phyloP scores from a whole-genome alignment of 2,329 filamentous ascomycete species.

The Fusarium burgessii region DNA sequence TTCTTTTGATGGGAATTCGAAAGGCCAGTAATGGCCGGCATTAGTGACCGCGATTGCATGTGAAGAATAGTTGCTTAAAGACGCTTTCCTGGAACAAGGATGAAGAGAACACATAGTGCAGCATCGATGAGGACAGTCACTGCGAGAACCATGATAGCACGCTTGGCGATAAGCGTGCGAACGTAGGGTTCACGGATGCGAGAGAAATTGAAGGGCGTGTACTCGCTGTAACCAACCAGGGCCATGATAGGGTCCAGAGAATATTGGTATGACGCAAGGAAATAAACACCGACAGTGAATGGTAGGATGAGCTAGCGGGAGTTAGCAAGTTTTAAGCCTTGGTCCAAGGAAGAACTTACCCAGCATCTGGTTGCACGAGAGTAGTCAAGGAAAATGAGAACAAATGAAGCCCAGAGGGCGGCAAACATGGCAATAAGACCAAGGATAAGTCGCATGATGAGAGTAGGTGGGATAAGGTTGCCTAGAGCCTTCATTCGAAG shows the following conservation, averaged over 20 bases:
- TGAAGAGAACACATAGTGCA: conserved; percentile 89
- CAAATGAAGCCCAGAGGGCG: conserved; percentile 93
- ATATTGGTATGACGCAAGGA: conserved; percentile 92
- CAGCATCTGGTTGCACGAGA: conserved; percentile 81
- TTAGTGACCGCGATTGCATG: conserved; percentile 34
- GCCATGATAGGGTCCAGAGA: conserved; percentile 93
- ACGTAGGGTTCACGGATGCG: conserved; percentile 92
- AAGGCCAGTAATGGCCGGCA: conserved; percentile 43
- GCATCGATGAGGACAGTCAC: conserved; percentile 82
- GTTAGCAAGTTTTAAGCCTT: conserved; percentile 18
- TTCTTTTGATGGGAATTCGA: conserved; percentile 18
- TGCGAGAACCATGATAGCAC: conserved; percentile 82
- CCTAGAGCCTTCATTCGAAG: conserved; percentile 94
- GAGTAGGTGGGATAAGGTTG: conserved; percentile 91
- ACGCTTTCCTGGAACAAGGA: conserved; percentile 91
- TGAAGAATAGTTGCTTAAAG: conserved; percentile 61
- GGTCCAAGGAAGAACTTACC: conserved; percentile 68
- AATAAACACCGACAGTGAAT: conserved; percentile 91
- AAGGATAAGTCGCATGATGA: conserved; percentile 85
- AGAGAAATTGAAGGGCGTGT: conserved; percentile 93
- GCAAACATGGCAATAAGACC: conserved; percentile 87
- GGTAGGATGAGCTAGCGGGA: conserved; percentile 75
- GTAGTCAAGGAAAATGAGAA: conserved; percentile 90
- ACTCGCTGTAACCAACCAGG: conserved; percentile 91
- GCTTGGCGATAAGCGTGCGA: conserved; percentile 83